Conservation (phyloP, 176 grass and related monocot species). For the Aegilops tauschii region DNA sequence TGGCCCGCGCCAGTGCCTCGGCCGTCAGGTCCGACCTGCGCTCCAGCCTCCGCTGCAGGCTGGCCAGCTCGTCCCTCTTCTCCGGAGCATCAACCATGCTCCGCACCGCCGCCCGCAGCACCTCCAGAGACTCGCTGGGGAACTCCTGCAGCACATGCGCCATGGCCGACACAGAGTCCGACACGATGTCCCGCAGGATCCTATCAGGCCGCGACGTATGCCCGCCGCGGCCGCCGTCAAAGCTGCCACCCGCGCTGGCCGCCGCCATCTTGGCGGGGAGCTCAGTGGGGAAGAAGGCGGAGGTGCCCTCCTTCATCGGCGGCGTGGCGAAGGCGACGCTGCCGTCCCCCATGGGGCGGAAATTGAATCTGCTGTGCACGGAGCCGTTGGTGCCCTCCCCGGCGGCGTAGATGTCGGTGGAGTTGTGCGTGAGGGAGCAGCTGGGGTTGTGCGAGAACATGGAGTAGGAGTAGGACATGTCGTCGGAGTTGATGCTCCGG, state of each 20-base stretch:
- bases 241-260: constrained; percentile 44
- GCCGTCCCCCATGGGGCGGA: constrained; percentile 85
- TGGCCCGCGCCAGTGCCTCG: constrained; percentile 57
- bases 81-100: constrained; percentile 60
- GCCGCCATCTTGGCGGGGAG: constrained; percentile 62
- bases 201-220: constrained; percentile 47
- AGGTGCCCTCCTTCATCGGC: constrained; percentile 45
- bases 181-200: constrained; percentile 66
- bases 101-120: constrained; percentile 51
- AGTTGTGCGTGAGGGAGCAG: constrained; percentile 93
- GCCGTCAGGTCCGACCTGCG: constrained; percentile 63
- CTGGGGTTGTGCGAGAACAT: constrained; percentile 97
- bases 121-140: constrained; percentile 56
- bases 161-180: constrained; percentile 51
- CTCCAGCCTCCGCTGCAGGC: constrained; percentile 73
- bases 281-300: constrained; percentile 84
- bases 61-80: constrained; percentile 77
- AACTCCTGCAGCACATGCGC: constrained; percentile 76
- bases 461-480: constrained; percentile 95
- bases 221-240: constrained; percentile 56
- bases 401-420: constrained; percentile 88
- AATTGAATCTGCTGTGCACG: constrained; percentile 93
- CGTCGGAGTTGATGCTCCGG: constrained; percentile 79
- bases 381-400: constrained; percentile 98
- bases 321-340: constrained; percentile 72